These are phyloP conservation scores for Talaromyces sp. DNA, from an alignment of 2,329 filamentous ascomycete species.

Conservation along the genomic window DNA sequence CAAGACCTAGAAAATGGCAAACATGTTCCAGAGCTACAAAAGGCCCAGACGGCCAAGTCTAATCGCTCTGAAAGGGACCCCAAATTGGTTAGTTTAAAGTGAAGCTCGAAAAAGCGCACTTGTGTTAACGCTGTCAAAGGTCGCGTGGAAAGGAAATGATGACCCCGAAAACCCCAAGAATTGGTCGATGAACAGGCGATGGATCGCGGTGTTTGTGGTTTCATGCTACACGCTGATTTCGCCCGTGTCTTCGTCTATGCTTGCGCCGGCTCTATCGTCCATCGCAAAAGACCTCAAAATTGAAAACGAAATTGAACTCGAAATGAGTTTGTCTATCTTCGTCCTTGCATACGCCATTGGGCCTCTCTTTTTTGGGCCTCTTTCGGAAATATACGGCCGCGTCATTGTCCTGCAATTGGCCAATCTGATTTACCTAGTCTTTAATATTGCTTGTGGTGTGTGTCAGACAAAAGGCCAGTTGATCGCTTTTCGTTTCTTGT, in stretches of 20 bases:
- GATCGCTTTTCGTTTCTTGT: conserved; percentile 54
- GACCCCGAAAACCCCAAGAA: conserved; percentile 46
- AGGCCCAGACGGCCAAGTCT: conserved; percentile 4
- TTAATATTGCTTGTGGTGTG: conserved; percentile 57
- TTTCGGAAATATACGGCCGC: conserved; percentile 54
- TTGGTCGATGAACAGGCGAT: conserved; percentile 53
- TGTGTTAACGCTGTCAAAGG: conserved; percentile 17
- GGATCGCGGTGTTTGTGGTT: conserved; percentile 51
- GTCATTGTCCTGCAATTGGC: conserved; percentile 50
- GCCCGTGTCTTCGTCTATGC: conserved; percentile 59
- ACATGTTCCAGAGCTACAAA: background rate
- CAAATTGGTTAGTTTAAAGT: conserved; percentile 3
- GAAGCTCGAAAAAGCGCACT: background rate
- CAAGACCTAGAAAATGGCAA: conserved; percentile 5
- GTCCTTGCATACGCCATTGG: conserved; percentile 51
- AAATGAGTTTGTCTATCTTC: conserved; percentile 52
- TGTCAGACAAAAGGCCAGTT: conserved; percentile 49
- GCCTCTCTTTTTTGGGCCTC: conserved; percentile 47
- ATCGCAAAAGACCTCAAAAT: conserved; percentile 54
- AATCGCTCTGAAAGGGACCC: conserved; percentile 5
- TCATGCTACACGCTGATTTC: conserved; percentile 58
- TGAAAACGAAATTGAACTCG: conserved; percentile 35
- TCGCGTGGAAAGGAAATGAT: conserved; percentile 50
- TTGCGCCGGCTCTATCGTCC: conserved; percentile 46
- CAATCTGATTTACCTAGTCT: conserved; percentile 52